Base-by-base conservation (phyloP, 495 filamentous ascomycete species). In the Penicillium taxi region DNA sequence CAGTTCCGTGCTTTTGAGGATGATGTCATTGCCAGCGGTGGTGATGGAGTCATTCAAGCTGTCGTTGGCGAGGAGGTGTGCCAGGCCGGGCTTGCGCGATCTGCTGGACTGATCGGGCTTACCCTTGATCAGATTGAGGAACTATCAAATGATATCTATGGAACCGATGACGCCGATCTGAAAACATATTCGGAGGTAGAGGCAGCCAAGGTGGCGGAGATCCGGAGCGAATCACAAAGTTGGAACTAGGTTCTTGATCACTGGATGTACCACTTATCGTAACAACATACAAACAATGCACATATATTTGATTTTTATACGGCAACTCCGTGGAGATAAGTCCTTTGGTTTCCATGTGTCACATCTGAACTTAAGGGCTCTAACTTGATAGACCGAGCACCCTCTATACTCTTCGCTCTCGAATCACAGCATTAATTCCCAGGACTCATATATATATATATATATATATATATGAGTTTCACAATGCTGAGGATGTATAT, bases 1-100 rank as follows among this genome's bases (percentile, higher is more conserved):
- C 32, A 60, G 5, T 59, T 58, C 36, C 56, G 44, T 17, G 47
- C 50, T 1, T 63, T 67, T 30, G 59, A 66, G 29, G 42, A 44
- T 6, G 63, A 69, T 35, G 44, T 64, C 9, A 26, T 47, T 1
- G 16, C 49, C 12, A 63, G 66, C 19, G 63, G 66, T 26, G 66
- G 66, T 17, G 57, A 59, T 7, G 66, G 66, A 2, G 44, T 54
- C 9, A 61, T 69, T 19, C 56, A 66, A 42, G 41, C 48, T 17
- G 53, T 56, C 0, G 59, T 69, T 5, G 66, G 66, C 13, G 58
- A 63, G 35, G 50, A 59, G 17, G 63, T 64, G 61, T 55, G 48
- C 13, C 50, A 56, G 32, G 30, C 57, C 11, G 66, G 64, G 2
- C 61, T 59, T 47, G 52, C 58, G 4, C 54, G 61, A 14, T 65